Base-by-base conservation (phyloP, 306 rosid species). In the Gleditsia sinensis region DNA sequence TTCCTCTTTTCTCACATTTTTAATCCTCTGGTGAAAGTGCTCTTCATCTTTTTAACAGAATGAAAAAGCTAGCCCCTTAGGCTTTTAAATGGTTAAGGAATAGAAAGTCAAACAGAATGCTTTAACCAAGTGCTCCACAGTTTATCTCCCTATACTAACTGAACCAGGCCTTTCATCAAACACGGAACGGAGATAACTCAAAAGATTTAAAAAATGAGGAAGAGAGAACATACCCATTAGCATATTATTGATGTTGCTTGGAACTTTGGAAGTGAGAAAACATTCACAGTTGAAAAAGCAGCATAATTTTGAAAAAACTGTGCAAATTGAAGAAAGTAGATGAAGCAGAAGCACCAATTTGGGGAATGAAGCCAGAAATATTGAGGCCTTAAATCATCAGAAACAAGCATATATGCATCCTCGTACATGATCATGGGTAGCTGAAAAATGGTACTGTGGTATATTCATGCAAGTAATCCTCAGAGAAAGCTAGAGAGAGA, bases 401-500 rank as follows among this genome's bases (percentile, higher is more conserved):
- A 71, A 81, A 37, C 64, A 53, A 50, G 64, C 56, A 74, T 73
- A 73, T 28, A 72, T 75, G 36, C 73, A 63, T 55, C 50, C 4
- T 39, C 42, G 30, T 46, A 59, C 65, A 68, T 20, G 75, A 78
- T 49, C 72, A 75, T 67, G 84, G 12, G 84, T 62, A 75, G 80
- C 49, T 77, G 69, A 70, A 62, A 69, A 69, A 25, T 53, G 68
- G 48, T 64, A 54, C 11, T 67, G 54, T 54, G n/a, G 69, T 13
- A 67, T 74, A 77, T 70, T 81, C 82, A 84, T 83, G 90, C 84
- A 88, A 72, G 78, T 66, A 65, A 80, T 79, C 75, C 86, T 75
- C 67, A 49, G 73, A 69, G 80, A 75, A 74, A 59, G 58, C 19
- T 58, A 69, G 70, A 50, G 78, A 58, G 67, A 75, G 66, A 28